Percentiles rank a stretch among this genome's conserved stretches.
Conservation (phyloP, 495 filamentous ascomycete genomes). For the Hyaloscypha bicolor region DNA sequence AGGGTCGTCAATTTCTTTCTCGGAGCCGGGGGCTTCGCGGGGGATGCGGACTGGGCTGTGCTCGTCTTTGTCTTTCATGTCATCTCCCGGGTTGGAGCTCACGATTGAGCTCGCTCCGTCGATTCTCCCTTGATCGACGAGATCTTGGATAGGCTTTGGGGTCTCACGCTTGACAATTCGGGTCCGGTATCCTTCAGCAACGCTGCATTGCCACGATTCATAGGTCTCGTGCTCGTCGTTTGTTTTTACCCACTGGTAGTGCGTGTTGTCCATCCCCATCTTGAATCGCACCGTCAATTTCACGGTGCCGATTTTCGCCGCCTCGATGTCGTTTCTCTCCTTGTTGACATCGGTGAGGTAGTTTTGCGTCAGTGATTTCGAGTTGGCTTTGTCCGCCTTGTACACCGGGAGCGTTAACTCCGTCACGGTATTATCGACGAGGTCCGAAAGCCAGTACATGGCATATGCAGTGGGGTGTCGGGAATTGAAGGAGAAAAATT, state of each 20-base stretch:
- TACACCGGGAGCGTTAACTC: constrained; percentile 11
- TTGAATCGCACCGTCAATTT: constrained; percentile 10
- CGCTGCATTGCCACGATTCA: constrained; percentile 10
- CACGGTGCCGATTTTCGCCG: constrained; percentile 6
- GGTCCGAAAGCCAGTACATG: constrained; percentile 18
- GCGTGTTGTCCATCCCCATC: constrained; percentile 18
- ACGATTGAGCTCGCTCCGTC: neutral
- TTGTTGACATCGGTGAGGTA: constrained; percentile 8
- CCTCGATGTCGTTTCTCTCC: neutral
- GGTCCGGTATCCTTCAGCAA: constrained; percentile 16
- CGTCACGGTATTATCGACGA: constrained; percentile 8
- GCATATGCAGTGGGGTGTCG: constrained; percentile 15
- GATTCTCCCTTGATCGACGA: constrained; percentile 12
- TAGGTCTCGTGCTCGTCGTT: constrained; percentile 17
- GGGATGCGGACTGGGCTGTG: neutral
- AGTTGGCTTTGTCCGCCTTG: constrained; percentile 6
- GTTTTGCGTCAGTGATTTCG: constrained; percentile 17
- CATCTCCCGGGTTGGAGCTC: neutral
- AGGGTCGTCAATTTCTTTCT: constrained; percentile 12
- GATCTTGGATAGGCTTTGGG: constrained; percentile 4
- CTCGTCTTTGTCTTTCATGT: neutral
- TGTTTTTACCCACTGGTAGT: constrained; percentile 11
- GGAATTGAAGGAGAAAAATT: constrained; percentile 4
- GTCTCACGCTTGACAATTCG: constrained; percentile 16
- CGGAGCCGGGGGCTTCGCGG: constrained; percentile 13